A percentile compares a stretch with the other conserved stretches of the same genome.
Evolutionary conservation across 2,329 filamentous ascomycete species (phyloP).

Genomic region (Colletotrichum abscissum): DNA sequence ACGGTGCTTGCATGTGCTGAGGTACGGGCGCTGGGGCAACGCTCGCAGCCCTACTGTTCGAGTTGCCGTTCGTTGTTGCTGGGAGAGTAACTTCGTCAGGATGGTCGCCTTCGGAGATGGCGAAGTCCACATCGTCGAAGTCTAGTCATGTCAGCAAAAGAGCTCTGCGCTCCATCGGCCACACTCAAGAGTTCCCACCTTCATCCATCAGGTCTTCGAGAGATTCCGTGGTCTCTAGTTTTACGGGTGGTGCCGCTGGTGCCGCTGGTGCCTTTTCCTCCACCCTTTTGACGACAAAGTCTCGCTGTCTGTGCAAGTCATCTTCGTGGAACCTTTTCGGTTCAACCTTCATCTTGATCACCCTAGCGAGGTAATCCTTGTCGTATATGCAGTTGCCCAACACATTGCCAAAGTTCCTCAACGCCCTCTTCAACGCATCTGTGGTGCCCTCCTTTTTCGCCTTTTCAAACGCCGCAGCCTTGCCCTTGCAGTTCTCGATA

Average conservation of each 20-base stretch:
- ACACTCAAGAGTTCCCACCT: conserved; percentile 47
- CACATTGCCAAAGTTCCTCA: conserved; percentile 95
- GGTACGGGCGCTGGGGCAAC: conserved; percentile 39
- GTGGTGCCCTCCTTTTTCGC: conserved; percentile 98
- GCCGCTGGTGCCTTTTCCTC: conserved; percentile 31
- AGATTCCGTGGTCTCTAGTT: conserved; percentile 52
- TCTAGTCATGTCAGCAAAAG: conserved; percentile 51
- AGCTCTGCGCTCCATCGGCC: neutral
- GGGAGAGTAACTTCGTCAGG: conserved; percentile 80
- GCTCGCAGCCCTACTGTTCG: conserved; percentile 38
- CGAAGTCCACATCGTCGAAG: conserved; percentile 83
- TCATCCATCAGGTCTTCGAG: conserved; percentile 62
- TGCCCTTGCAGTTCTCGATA: conserved; percentile 95
- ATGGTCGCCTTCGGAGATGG: conserved; percentile 74
- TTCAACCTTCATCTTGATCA: conserved; percentile 87
- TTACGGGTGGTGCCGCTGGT: conserved; percentile 38
- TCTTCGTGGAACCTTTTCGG: conserved; percentile 82
- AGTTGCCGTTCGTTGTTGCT: conserved; percentile 45
- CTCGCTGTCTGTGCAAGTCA: conserved; percentile 84
- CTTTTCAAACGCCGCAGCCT: conserved; percentile 96
- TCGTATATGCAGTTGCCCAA: conserved; percentile 99
- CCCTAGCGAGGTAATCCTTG: conserved; percentile 89
- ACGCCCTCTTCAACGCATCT: conserved; percentile 88
- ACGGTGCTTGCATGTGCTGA: conserved; percentile 51
- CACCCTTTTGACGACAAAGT: conserved; percentile 74